Conservation (phyloP, 1,139 yeast genomes). For the Candida sp. region DNA sequence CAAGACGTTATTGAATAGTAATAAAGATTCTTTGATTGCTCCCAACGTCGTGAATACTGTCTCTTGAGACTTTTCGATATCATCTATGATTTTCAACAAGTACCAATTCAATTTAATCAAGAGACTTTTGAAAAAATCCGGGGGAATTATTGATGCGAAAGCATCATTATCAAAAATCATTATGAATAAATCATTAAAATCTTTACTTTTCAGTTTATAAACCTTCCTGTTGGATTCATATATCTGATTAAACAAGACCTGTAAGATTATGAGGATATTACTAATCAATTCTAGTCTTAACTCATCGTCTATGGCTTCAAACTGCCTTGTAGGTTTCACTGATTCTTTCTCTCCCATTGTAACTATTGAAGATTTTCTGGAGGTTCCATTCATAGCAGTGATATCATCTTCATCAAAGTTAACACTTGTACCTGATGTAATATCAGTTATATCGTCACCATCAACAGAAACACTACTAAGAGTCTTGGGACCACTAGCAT, state of each 20-base stretch:
- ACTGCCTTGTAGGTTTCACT: conserved; percentile 7
- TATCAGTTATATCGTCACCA: conserved; percentile 21
- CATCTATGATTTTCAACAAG: conserved; percentile 14
- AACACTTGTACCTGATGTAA: conserved; percentile 6
- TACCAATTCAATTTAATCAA: conserved; percentile 16
- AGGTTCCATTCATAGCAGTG: conserved; percentile 17
- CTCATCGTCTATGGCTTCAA: conserved; percentile 23
- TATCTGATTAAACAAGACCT: conserved; percentile 20
- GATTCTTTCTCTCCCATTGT: conserved; percentile 2
- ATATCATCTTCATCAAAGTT: conserved; percentile 23
- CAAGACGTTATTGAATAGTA: conserved; percentile 23
- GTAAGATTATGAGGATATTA: conserved; percentile 24
- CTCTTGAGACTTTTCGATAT: conserved; percentile 12
- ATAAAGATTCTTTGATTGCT: conserved; percentile 26
- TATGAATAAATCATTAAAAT: background rate
- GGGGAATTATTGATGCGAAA: background rate
- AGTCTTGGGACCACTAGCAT: background rate
- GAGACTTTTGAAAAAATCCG: conserved; percentile 11
- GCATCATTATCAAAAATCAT: background rate
- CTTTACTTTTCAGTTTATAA: background rate
- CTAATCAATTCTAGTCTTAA: conserved; percentile 21
- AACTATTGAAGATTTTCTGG: background rate
- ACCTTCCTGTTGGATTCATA: conserved; percentile 11
- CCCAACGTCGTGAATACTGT: conserved; percentile 15
- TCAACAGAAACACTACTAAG: conserved; percentile 7